Conservation (phyloP, 2,329 filamentous ascomycete genomes). For the Neopestalotiopsis rosae region DNA sequence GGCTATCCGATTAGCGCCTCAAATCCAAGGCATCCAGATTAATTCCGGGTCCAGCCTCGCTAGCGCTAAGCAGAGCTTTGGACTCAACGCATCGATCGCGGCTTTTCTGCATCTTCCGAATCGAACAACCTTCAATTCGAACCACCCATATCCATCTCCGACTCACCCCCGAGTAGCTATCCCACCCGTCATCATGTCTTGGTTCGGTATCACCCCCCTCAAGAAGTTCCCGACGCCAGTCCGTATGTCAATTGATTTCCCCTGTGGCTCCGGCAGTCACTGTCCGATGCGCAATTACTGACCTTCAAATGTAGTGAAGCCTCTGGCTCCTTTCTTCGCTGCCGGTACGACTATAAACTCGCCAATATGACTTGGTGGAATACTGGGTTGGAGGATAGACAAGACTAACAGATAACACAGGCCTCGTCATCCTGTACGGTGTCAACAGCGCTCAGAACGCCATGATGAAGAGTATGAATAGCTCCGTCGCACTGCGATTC, state of each 20-base stretch:
- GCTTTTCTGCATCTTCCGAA: constrained; percentile 17
- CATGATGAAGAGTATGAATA: constrained; percentile 75
- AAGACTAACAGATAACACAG: constrained; percentile 50
- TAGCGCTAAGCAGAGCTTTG: constrained; percentile 16
- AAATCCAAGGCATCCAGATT: constrained; percentile 5
- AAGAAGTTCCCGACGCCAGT: constrained; percentile 85
- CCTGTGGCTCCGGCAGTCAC: constrained; percentile 18
- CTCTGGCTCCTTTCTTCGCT: constrained; percentile 91
- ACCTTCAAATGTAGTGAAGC: constrained; percentile 69
- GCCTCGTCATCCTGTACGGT: constrained; percentile 86
- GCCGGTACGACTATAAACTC: constrained; percentile 72
- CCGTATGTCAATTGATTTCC: constrained; percentile 63
- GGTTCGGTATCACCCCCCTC: constrained; percentile 67
- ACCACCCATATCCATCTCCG: constrained; percentile 35
- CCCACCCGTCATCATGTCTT: constrained; percentile 69
- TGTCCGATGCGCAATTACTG: constrained; percentile 27
- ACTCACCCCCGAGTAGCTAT: constrained; percentile 39
- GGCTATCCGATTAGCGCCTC: neutral
- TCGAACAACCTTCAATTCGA: constrained; percentile 12
- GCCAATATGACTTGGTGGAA: neutral
- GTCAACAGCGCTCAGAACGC: constrained; percentile 82
- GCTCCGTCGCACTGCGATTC: neutral
- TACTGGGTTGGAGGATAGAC: constrained; percentile 1
- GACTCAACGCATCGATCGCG: constrained; percentile 16
- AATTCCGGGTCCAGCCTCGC: constrained; percentile 10